Evolutionary conservation across 2,329 filamentous ascomycete genomes (phyloP), one percentile per base, ranked within the genome.

Genomic region (Aspergillus sp.): DNA sequence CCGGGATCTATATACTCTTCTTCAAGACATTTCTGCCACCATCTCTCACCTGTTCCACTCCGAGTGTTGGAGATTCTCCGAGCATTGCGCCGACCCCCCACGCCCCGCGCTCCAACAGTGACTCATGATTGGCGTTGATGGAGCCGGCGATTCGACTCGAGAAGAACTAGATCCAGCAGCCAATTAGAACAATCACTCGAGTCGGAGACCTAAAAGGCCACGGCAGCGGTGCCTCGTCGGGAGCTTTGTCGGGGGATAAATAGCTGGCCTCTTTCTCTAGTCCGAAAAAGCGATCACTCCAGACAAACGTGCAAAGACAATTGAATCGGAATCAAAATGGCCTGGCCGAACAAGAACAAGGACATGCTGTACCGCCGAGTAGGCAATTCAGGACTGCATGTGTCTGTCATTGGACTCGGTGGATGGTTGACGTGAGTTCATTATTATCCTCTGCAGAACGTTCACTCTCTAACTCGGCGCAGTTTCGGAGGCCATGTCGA

Each of bases 341-440:
- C 60, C 10, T 62, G 56, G 54, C 57, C 59, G 4, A 64, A 62
- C 49, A 62, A 64, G 48, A 64, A 65, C 45, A 59, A 57, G 36
- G 72, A 76, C 55, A 89, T 89, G 87, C 78, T 86, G 62, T 89
- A 89, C 71, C 84, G 87, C 57, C 85, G 85, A 68, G 78, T 89
- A 5, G 87, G 88, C 63, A 82, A 82, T 45, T 88, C 86, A 9
- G 88, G 88, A 50, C 80, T 91, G 17, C 84, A 89, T 69, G 86
- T 91, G 32, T 91, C 87, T 43, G 81, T 84, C 46, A 85, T 91
- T 58, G 86, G 85, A 1, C 77, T 91, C 3, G 88, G 75, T 40
- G 73, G 72, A 34, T 75, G 72, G 71, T 57, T 70, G 16, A 69
- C 64, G 55, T 71, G 55, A 57, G 58, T 55, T 21, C 34, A 11